These are phyloP conservation scores for Primulina huaijiensis DNA, from an alignment of 257 asterid species.

Conservation along the genomic window DNA sequence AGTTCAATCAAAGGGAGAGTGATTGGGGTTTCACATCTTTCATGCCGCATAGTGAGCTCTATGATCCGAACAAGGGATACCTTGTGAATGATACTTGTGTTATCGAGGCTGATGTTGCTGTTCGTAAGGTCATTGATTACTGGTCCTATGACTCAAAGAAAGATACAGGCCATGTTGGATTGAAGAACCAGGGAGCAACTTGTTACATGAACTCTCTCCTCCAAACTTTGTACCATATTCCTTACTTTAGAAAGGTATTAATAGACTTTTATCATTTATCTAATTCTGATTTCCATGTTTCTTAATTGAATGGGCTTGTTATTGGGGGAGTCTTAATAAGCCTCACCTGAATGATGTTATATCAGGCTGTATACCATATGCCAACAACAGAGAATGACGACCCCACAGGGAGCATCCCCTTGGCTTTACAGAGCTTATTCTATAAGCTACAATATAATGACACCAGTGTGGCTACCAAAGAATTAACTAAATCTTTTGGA, in stretches of 20 bases:
- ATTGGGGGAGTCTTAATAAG: slow-evolving; percentile 22
- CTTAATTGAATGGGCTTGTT: slow-evolving; percentile 18
- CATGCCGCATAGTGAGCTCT: slow-evolving; percentile 91
- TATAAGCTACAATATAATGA: slow-evolving; percentile 94
- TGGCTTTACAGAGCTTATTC: slow-evolving; percentile 95
- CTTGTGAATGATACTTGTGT: slow-evolving; percentile 75
- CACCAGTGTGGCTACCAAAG: slow-evolving; percentile 94
- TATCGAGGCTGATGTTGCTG: slow-evolving; percentile 96
- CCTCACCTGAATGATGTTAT: slow-evolving; percentile 29
- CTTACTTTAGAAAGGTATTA: slow-evolving; percentile 89
- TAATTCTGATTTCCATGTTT: slow-evolving; percentile 21
- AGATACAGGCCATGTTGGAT: slow-evolving; percentile 96
- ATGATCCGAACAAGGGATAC: slow-evolving; percentile 89
- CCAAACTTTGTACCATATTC: slow-evolving; percentile 91
- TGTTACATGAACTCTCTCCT: slow-evolving; percentile 98
- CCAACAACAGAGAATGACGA: slow-evolving; percentile 98
- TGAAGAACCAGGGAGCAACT: slow-evolving; percentile 98
- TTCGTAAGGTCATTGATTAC: slow-evolving; percentile 87
- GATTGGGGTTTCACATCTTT: slow-evolving; percentile 99
- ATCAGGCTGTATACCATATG: slow-evolving; percentile 98
- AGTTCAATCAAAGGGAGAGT: slow-evolving; percentile 91
- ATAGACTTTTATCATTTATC: slow-evolving; percentile 22
- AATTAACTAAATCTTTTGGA: slow-evolving; percentile 96
- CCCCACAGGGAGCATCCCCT: slow-evolving; percentile 98
- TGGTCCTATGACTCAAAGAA: slow-evolving; percentile 97